Evolutionary conservation across 345 rosid genomes (phyloP).

Genomic region (Populus pruinosa): DNA sequence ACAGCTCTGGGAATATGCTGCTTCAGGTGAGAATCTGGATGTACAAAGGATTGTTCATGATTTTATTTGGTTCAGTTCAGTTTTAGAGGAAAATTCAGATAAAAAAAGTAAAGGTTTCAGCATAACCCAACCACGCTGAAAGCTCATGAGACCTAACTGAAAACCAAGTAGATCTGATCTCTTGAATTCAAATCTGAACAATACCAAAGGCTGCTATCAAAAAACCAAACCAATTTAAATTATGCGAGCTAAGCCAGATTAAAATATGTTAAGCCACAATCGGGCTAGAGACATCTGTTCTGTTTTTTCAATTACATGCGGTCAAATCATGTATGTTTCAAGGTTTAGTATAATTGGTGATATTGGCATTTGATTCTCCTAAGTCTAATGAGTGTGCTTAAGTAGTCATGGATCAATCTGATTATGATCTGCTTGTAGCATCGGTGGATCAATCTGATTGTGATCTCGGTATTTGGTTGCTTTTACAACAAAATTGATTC

Average conservation of each 20-base stretch:
- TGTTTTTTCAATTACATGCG: not conserved
- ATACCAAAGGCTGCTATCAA: not conserved
- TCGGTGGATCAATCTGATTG: not conserved
- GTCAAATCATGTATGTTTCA: not conserved
- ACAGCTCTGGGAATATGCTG: constrained; percentile 86
- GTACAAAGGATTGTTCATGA: not conserved
- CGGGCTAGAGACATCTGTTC: not conserved
- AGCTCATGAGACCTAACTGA: not conserved
- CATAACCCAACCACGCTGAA: not conserved
- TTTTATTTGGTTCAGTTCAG: not conserved
- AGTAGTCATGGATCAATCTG: not conserved
- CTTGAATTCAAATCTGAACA: not conserved
- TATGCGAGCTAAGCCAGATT: not conserved
- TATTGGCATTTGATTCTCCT: not conserved
- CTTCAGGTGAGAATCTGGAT: constrained; percentile 67
- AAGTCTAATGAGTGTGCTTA: not conserved
- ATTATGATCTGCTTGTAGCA: not conserved
- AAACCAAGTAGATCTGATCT: not conserved
- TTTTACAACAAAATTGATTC: not conserved
- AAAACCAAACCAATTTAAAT: not conserved
- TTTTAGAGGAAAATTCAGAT: not conserved
- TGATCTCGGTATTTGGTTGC: not conserved
- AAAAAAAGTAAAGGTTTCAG: not conserved
- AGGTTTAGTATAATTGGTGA: not conserved
- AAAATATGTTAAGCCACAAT: not conserved